Base-by-base conservation (phyloP, 2,329 filamentous ascomycete genomes). In the Cladosporium halotolerans region DNA sequence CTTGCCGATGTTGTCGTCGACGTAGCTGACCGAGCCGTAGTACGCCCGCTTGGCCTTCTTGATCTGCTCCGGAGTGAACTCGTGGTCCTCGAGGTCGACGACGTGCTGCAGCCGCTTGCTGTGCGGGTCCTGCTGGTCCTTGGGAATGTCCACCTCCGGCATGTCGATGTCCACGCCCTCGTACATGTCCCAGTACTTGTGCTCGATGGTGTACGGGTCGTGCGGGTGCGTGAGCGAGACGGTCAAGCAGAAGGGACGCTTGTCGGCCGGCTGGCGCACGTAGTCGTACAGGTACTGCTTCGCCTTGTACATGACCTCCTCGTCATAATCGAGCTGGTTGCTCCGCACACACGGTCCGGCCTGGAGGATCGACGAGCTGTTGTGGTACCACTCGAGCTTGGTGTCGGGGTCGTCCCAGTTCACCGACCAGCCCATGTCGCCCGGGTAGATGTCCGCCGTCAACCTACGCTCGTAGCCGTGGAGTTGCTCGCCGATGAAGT, bases 361-460 rank as follows among this genome's bases (percentile, higher is more conserved):
- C 70, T 96, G 89, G 65, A 92, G 76, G 62, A 96, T 92, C 6
- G 90, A 96, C 65, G 88, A 91, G 72, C 91, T 90, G 69, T 96
- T 96, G 77, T 96, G 91, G 69, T 93, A 96, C 88, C 90, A 96
- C 72, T 96, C 91, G 40, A 92, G 82, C 43, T 91, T 82, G 39
- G 83, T 84, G 33, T 90, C 74, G 43, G 91, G 90, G 69, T 91
- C 84, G 68, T 96, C 91, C 91, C 91, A 96, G 73, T 96, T 91
- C 58, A 96, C 91, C 10, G 86, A 85, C 91, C 91, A 96, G 59
- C 91, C 91, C 66, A 93, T 90, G 67, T 96, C 91, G 54, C 86
- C 91, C 1, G 91, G 91, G 70, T 96, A 96, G 67, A 96, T 96
- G 70, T 96, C 91, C 61, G 86, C 88, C n/a, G 91, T 96, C 64